Base-by-base conservation (phyloP, 805 yeast genomes). In the Grigorovia jiainica region DNA sequence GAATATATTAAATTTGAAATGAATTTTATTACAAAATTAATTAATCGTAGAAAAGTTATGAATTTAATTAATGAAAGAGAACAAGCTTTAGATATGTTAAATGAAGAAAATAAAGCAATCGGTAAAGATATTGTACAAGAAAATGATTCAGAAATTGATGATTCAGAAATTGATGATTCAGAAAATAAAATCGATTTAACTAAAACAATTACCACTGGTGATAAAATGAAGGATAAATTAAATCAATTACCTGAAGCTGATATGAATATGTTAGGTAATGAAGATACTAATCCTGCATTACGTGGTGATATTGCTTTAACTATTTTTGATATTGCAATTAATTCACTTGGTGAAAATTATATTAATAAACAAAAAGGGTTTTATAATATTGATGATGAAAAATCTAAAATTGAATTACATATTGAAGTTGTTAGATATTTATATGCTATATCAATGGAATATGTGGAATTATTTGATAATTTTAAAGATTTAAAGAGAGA, bases 1-100 rank as follows among this genome's bases (percentile, higher is more conserved):
- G 84, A 82, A 48, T 92, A 92, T 61, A 78, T 85, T 38, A 87
- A 85, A 51, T 81, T 92, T 51, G 99, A 94, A 64, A 72, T 90
- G 52, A 75, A 83, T 19, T 90, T 87, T 54, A 77, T 89, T 24
- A 79, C 95, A 9, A 87, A 86, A 59, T 71, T 92, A 46, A 68
- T 89, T 39, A 80, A 87, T 6, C 76, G 97, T 65, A 73, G 97
- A 60, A 76, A 80, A 59, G 77, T 90, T 7, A 68, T 90, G 59
- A 90, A 90, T 3, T 68, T 89, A 43, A 71, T 83, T 32, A 78
- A 85, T 27, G 89, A 81, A 50, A 73, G 77, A 45, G 84, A 82
- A 53, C 90, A 83, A 60, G 68, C 72, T 53, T 56, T 70, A 43
- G 68, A 70, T 40, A 68, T 72, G 58, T 60, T 64, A 43, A 47